These are phyloP conservation scores for Dryadomyces sulphureus DNA, from an alignment of 2,329 filamentous ascomycete species.

Conservation along the genomic window DNA sequence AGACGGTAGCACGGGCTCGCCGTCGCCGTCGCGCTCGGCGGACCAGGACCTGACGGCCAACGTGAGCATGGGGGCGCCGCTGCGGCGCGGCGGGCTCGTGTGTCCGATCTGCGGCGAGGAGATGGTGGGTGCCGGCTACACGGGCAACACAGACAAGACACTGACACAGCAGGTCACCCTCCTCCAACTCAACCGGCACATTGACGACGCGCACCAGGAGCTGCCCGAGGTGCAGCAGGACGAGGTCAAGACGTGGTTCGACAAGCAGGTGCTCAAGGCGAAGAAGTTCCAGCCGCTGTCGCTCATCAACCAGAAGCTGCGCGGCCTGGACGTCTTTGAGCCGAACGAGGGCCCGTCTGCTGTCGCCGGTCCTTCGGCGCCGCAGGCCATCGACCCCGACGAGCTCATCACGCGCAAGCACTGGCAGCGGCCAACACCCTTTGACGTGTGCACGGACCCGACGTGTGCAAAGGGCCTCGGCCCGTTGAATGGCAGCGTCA, in stretches of 20 bases:
- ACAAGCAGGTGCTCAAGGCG: slow-evolving; percentile 83
- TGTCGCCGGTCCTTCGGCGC: no score
- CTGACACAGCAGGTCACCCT: slow-evolving; percentile 54
- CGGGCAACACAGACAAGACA: slow-evolving; percentile 7
- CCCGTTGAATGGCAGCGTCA: slow-evolving; percentile 67
- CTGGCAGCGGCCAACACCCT: slow-evolving; percentile 66
- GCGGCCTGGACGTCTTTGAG: slow-evolving; percentile 85
- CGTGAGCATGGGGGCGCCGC: slow-evolving; percentile 49
- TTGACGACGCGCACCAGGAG: slow-evolving; percentile 84
- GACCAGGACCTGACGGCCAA: slow-evolving; percentile 68
- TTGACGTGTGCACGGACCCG: slow-evolving; percentile 78
- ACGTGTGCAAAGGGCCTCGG: slow-evolving; percentile 70
- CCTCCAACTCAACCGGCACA: slow-evolving; percentile 71
- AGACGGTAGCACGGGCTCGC: slow-evolving; percentile 57
- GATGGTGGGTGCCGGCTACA: no score
- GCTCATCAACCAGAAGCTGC: slow-evolving; percentile 83
- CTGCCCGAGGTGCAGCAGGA: slow-evolving; percentile 79
- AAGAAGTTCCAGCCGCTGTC: slow-evolving; percentile 87
- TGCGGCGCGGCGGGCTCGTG: slow-evolving; percentile 55
- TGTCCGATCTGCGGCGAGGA: slow-evolving; percentile 98
- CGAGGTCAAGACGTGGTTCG: slow-evolving; percentile 94
- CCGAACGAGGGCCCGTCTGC: slow-evolving; percentile 66
- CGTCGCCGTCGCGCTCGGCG: slow-evolving; percentile 54
- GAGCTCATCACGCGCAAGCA: slow-evolving; percentile 77
- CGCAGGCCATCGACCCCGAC: slow-evolving; percentile 80